Evolutionary conservation across 305 asterid genomes (phyloP).

Genomic region (Fraxinus nigra): DNA sequence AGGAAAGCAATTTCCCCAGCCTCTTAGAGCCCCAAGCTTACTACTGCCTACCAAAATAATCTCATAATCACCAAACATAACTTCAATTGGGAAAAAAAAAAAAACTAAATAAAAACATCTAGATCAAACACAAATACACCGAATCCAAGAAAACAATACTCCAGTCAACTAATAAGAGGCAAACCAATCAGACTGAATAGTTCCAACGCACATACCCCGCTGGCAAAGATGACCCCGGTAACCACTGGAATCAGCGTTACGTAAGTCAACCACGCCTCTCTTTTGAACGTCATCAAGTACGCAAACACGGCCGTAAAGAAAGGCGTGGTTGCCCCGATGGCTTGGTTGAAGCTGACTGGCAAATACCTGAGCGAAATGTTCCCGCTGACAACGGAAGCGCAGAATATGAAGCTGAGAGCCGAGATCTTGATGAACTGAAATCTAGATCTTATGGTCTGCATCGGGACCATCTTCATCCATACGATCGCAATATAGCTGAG

Average conservation of each 20-base stretch:
- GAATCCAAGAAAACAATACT: background rate
- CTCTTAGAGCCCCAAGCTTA: background rate
- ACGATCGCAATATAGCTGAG: slow-evolving; percentile 74
- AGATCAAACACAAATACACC: background rate
- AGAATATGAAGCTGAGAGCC: slow-evolving; percentile 64
- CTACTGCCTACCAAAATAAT: background rate
- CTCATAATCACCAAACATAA: background rate
- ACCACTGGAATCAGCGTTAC: slow-evolving; percentile 66
- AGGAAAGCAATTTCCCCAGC: background rate
- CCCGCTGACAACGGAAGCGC: slow-evolving; percentile 74
- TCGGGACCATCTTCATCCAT: slow-evolving; percentile 74
- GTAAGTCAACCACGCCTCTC: slow-evolving; percentile 75
- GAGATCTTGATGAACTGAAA: slow-evolving; percentile 67
- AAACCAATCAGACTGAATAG: slow-evolving; percentile 2
- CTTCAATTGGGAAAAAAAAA: background rate
- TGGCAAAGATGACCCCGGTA: slow-evolving; percentile 70
- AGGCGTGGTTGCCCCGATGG: slow-evolving; percentile 81
- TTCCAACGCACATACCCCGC: slow-evolving; percentile 53
- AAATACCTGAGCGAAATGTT: slow-evolving; percentile 63
- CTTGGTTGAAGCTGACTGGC: slow-evolving; percentile 79
- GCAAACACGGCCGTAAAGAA: slow-evolving; percentile 78
- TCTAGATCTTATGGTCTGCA: slow-evolving; percentile 73
- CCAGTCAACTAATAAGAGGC: background rate
- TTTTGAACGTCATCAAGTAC: slow-evolving; percentile 58
- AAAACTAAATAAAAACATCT: background rate